Percentiles rank a stretch among this genome's conserved stretches.
Conservation (phyloP, 768 basidiomycete genomes). For the Pulveroboletus frians region DNA sequence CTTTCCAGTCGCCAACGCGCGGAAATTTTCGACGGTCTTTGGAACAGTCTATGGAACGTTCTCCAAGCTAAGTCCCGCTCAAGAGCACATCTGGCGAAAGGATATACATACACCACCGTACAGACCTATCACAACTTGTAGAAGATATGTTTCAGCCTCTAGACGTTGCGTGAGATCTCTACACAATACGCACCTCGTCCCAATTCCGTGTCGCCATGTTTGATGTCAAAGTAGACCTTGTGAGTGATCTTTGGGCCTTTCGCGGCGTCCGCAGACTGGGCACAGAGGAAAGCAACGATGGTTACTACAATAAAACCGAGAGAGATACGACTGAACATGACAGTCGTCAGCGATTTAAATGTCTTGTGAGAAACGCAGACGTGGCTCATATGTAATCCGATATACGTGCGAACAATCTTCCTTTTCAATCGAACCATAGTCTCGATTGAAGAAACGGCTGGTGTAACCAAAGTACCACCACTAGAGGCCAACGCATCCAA, state of each 20-base stretch:
- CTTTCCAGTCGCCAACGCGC: conserved; percentile 81
- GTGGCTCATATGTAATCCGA: conserved; percentile 12
- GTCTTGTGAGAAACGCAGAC: conserved; percentile 18
- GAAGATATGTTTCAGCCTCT: conserved; percentile 5
- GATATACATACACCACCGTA: conserved; percentile 70
- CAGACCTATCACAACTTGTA: conserved; percentile 76
- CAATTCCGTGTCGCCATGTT: conserved; percentile 82
- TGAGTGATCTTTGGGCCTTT: conserved; percentile 88
- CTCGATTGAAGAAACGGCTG: no score
- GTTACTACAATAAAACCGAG: conserved; percentile 59
- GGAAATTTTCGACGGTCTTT: conserved; percentile 97
- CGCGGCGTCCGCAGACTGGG: conserved; percentile 68
- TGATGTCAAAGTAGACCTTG: conserved; percentile 93
- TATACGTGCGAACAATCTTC: conserved; percentile 22
- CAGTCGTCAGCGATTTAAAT: conserved; percentile 1
- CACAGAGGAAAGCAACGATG: conserved; percentile 65
- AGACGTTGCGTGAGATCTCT: not conserved
- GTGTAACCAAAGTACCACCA: no score
- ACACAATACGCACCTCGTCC: conserved; percentile 60
- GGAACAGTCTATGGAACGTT: conserved; percentile 67
- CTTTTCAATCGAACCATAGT: conserved; percentile 7
- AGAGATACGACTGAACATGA: conserved; percentile 58
- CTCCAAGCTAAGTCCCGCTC: not conserved
- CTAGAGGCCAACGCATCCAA: not conserved
- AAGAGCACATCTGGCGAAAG: not conserved